Evolutionary conservation across 1,139 yeast genomes (phyloP).

Genomic region (Sugiyamaella neomexicana): DNA sequence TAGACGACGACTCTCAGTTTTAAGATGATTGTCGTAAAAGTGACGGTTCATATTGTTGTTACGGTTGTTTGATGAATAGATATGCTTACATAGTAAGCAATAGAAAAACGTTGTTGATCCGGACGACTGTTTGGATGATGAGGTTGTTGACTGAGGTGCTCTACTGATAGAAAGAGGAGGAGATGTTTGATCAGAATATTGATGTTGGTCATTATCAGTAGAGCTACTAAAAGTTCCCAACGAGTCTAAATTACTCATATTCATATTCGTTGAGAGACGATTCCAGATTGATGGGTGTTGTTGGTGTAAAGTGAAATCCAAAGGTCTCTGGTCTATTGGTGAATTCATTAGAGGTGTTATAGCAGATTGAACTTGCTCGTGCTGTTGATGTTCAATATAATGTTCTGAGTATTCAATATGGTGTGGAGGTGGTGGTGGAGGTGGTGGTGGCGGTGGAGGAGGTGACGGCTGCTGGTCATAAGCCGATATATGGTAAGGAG

Average conservation of each 20-base stretch:
- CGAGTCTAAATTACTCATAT: constrained; percentile 1
- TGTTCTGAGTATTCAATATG: neutral
- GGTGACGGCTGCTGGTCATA: neutral
- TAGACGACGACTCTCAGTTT: constrained; percentile 1
- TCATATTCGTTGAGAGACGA: neutral
- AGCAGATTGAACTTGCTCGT: neutral
- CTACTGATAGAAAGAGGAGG: neutral
- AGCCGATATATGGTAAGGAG: neutral
- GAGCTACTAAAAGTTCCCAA: neutral
- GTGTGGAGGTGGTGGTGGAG: neutral
- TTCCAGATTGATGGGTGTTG: constrained; percentile 1
- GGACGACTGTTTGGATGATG: neutral
- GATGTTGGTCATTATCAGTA: neutral
- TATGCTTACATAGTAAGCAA: constrained; percentile 15
- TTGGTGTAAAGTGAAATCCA: neutral
- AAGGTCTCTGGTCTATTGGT: neutral
- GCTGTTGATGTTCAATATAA: neutral
- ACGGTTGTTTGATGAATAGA: constrained; percentile 15
- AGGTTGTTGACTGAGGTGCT: neutral
- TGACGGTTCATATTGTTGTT: constrained; percentile 19
- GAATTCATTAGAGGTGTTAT: neutral
- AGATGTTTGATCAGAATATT: neutral
- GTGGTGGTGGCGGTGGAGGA: too few relatives aligned
- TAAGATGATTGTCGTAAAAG: constrained; percentile 16
- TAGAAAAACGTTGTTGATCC: constrained; percentile 11